Conservation (phyloP, 176 grass and related monocot genomes). For the Typha latifolia region DNA sequence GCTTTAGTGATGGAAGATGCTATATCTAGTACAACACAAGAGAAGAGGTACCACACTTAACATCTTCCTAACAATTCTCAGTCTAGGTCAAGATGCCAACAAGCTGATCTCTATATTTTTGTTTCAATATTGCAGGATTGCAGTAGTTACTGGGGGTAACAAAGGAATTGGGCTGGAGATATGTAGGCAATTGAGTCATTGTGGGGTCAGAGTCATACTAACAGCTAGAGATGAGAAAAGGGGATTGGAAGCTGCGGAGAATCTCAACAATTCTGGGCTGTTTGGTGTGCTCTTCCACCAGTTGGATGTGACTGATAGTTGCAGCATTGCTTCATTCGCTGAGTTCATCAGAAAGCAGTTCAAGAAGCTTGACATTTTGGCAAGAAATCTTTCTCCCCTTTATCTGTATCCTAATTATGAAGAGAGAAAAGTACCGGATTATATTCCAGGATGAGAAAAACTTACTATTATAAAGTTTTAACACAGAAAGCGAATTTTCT, state of each 20-base stretch:
- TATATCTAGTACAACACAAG: no score
- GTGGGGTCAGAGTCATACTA: conserved; percentile 44
- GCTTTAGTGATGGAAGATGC: no score
- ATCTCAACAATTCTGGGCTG: conserved; percentile 12
- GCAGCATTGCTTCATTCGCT: conserved; percentile 31
- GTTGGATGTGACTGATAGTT: conserved; percentile 46
- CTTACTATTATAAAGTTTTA: no score
- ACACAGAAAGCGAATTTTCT: no score
- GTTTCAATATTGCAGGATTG: conserved; percentile 25
- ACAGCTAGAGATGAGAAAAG: conserved; percentile 58
- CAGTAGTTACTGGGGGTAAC: conserved; percentile 55
- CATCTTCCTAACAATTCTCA: no score
- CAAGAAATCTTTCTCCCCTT: conserved; percentile 6
- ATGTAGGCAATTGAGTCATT: conserved; percentile 39
- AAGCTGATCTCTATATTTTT: no score
- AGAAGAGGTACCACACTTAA: no score
- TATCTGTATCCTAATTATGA: background rate
- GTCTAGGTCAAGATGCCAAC: no score
- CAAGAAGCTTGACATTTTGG: conserved; percentile 55
- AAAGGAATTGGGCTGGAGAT: conserved; percentile 76
- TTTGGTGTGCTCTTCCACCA: conserved; percentile 53
- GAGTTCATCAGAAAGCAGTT: conserved; percentile 47
- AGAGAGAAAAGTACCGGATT: background rate
- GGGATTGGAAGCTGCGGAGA: conserved; percentile 39
- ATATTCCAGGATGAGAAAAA: background rate